Base-by-base conservation (phyloP, 1,284 basidiomycete species). In the Puccinia polysora region DNA sequence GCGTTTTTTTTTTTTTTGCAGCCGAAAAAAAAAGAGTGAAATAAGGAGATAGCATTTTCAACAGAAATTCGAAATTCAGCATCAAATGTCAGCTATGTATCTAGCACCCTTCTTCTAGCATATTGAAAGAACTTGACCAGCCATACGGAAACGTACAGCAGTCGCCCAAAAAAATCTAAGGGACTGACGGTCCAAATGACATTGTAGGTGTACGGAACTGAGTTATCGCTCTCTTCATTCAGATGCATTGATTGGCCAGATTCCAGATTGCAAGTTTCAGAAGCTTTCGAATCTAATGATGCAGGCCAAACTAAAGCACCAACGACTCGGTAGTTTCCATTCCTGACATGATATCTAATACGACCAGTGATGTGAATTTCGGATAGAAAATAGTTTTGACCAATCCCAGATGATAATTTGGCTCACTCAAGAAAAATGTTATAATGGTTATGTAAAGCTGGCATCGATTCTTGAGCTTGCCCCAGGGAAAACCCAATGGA, bases 401-500 rank as follows among this genome's bases (percentile, higher is more conserved):
- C n/a, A n/a, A n/a, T n/a, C 34, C 45, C 63, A 10, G n/a, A 56
- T n/a, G 18, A 36, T 36, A 36, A 28, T 12, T 14, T 38, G 5
- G 76, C 83, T 69, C 71, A 89, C 88, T 86, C 85, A 73, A 92
- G 78, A 59, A 88, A 86, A 74, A 93, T 86, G 77, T 91, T 88
- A 77, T 91, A 95, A 78, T 97, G 93, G 77, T 96, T 97, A 80
- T 95, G 89, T 75, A 95, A 80, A n/a, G 85, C 85, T 6, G 91
- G 90, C 59, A 75, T 65, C 15, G 77, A 75, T 52, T 75, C 74
- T 15, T 76, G 60, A 25, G 71, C 75, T 30, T 75, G 75, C 14
- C 81, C 81, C 10, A 82, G 73, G n/a, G 77, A 75, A 62, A 82
- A 81, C 5, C 81, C 81, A 8, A 80, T 76, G n/a, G 80, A 80